A percentile compares a stretch with the other conserved stretches of the same genome.
phyloP scores from a whole-genome alignment of 2,329 filamentous ascomycete genomes.

The Ceratocystis harringtonii region DNA sequence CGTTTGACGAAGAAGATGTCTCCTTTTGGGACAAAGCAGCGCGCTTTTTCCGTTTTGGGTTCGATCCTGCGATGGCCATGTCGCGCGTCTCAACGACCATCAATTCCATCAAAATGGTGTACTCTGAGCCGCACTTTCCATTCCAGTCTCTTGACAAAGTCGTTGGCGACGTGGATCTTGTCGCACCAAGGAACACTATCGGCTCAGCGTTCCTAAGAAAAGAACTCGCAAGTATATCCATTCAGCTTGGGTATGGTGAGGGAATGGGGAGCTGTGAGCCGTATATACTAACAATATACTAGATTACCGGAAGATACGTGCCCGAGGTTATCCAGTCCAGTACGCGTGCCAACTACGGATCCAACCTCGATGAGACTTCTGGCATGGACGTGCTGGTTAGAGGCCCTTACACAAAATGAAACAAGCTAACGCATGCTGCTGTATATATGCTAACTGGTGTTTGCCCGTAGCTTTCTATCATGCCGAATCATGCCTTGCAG shows the following conservation, averaged over 20 bases:
- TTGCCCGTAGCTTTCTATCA: slow-evolving; percentile 54
- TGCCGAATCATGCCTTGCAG: slow-evolving; percentile 66
- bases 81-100: slow-evolving; percentile 58
- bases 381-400: slow-evolving; percentile 69
- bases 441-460: background rate
- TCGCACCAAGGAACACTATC: slow-evolving; percentile 50
- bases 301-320: slow-evolving; percentile 52
- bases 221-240: slow-evolving; percentile 35
- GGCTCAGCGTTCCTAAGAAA: slow-evolving; percentile 56
- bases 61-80: slow-evolving; percentile 58
- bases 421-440: background rate
- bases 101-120: slow-evolving; percentile 61
- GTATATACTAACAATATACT: background rate
- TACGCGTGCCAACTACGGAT: slow-evolving; percentile 88
- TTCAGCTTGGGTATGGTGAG: background rate
- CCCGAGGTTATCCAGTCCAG: slow-evolving; percentile 77
- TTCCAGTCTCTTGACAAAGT: slow-evolving; percentile 61
- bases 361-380: slow-evolving; percentile 74
- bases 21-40: background rate
- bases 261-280: no score
- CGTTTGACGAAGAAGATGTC: background rate
- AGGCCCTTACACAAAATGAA: background rate
- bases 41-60: slow-evolving; percentile 67
- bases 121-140: slow-evolving; percentile 68
- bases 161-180: slow-evolving; percentile 51